A percentile compares a stretch with the other conserved stretches of the same genome.
Evolutionary conservation across 202 grass and related monocot genomes (phyloP).

Genomic region (Bolboschoenoplectus hybrid): DNA sequence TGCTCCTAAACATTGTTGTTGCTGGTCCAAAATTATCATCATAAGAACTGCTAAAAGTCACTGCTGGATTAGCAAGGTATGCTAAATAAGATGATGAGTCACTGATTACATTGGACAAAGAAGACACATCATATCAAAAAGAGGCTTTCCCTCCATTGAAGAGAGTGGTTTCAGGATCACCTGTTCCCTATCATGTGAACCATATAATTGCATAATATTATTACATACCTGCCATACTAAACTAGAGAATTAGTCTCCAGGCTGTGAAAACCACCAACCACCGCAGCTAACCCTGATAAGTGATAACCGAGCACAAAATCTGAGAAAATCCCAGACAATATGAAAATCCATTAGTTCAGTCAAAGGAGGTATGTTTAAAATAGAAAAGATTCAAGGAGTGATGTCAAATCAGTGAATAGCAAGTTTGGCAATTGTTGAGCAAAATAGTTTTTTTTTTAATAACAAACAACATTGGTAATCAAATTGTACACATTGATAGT

Average conservation of each 20-base stretch:
- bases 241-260: conserved; percentile 17
- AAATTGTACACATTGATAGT: background rate
- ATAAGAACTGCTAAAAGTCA: background rate
- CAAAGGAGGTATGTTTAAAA: background rate
- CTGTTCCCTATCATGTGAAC: background rate
- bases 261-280: background rate
- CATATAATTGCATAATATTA: background rate
- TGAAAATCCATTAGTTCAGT: background rate
- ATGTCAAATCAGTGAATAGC: background rate
- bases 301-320: background rate
- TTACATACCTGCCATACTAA: background rate
- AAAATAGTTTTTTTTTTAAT: background rate
- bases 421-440: conserved; percentile 16
- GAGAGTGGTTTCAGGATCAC: no score
- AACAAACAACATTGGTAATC: conserved; percentile 6
- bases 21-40: conserved; percentile 13
- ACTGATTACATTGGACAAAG: background rate
- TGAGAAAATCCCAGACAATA: background rate
- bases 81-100: background rate
- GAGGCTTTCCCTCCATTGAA: no score
- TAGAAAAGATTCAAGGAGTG: background rate
- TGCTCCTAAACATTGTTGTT: conserved; percentile 1
- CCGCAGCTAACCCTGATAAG: background rate
- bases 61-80: background rate
- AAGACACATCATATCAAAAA: background rate